Base-by-base conservation (phyloP, 768 basidiomycete species). In the Agaricus blazei region DNA sequence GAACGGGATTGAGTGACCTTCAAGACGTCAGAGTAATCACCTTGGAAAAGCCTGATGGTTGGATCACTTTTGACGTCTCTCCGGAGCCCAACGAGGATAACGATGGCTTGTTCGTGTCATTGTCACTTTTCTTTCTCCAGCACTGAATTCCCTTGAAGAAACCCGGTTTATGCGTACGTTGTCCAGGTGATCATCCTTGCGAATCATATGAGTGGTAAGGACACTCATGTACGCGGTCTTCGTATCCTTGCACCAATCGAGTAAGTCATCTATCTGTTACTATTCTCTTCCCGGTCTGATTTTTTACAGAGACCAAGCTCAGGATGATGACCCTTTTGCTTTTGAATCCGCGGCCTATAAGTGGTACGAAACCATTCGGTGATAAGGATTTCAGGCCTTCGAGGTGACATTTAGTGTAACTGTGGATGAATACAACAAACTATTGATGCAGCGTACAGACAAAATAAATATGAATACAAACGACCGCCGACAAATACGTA, bases 201-300 rank as follows among this genome's bases (percentile, higher is more conserved):
- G 23, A 99, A 98, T 66, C 94, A 98, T 66, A 88, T 97, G 87
- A 98, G 95, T 63, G 97, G 97, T 5, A 98, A 98, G 67, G 97
- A 99, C 70, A 98, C 97, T 8, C 97, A 99, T 72, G 90, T 99
- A 15, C 84, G 97, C 11, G 95, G 96, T 3, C 70, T 98, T 40
- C 84, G 79, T 36, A 79, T 98, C n/a, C 82, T 93, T 52, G 96
- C 93, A 0, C 90, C 93, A 2, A 69, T 84, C 6, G 88, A 88
- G 95, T 95, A 7, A 41, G 40, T 68, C 65, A 47, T 48, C 31
- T 24, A 41, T n/a, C 51, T 48, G 14, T 44, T 50, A 1, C 43
- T n/a, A 15, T 26, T 45, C 38, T 42, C 38, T 34, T 58, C 34
- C 45, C 28, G 29, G 26, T 37, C 27, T 55, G 11, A 51, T n/a